A percentile compares a stretch with the other conserved stretches of the same genome.
phyloP scores from a whole-genome alignment of 2,329 filamentous ascomycete genomes.

The Aspergillus pseudotamarii region DNA sequence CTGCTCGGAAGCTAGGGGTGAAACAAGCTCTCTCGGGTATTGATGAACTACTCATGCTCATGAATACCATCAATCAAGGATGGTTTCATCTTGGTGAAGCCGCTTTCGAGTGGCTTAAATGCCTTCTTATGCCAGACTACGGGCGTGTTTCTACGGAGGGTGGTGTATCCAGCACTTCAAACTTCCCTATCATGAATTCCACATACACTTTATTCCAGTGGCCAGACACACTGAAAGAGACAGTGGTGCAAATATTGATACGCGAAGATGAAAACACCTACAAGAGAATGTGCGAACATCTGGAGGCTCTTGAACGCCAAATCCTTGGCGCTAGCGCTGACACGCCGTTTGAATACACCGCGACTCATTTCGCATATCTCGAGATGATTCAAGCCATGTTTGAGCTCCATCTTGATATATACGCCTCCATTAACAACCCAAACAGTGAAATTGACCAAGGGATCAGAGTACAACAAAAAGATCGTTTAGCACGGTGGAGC shows the following conservation, averaged over 20 bases:
- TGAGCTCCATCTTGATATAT: constrained; percentile 69
- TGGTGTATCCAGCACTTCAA: constrained; percentile 6
- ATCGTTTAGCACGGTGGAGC: constrained; percentile 64
- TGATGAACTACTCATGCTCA: constrained; percentile 44
- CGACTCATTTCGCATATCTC: constrained; percentile 41
- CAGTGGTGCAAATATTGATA: constrained; percentile 56
- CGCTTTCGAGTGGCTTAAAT: constrained; percentile 57
- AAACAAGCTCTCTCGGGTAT: constrained; percentile 45
- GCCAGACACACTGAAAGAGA: constrained; percentile 58
- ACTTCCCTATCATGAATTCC: constrained; percentile 37
- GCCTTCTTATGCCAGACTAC: constrained; percentile 50
- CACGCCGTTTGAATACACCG: constrained; percentile 29
- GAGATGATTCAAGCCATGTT: constrained; percentile 64
- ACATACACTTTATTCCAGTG: constrained; percentile 59
- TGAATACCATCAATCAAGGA: constrained; percentile 48
- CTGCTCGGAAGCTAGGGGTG: constrained; percentile 41
- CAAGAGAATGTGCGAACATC: constrained; percentile 39
- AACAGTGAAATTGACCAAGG: constrained; percentile 57
- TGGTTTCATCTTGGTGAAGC: constrained; percentile 55
- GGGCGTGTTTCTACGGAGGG: constrained; percentile 17
- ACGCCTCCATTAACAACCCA: constrained; percentile 63
- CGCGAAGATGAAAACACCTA: constrained; percentile 59
- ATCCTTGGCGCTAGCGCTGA: constrained; percentile 26
- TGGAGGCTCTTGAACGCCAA: constrained; percentile 32
- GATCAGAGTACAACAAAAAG: constrained; percentile 57